Percentiles rank a stretch among this genome's conserved stretches.
Conservation (phyloP, 768 basidiomycete genomes). For the Termitomyces sp. region DNA sequence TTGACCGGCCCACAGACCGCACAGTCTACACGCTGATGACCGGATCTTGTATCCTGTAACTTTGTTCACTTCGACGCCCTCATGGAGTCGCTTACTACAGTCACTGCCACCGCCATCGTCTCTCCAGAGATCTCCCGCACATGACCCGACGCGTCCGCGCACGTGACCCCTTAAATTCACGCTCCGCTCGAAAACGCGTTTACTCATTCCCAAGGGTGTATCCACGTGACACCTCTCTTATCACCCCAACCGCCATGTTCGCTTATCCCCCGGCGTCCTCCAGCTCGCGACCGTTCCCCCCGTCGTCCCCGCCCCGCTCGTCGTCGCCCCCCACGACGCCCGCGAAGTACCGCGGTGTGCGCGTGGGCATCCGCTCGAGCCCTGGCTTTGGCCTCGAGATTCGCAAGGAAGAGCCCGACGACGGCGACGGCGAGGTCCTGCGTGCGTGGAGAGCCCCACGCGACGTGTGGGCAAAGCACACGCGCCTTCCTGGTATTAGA, state of each 20-base stretch:
- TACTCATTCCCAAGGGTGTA: conserved; percentile 16
- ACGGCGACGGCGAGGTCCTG: background rate
- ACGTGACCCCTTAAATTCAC: conserved; percentile 21
- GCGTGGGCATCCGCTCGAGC: conserved; percentile 32
- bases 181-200: conserved; percentile 42
- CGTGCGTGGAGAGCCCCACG: too few relatives aligned
- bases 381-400: conserved; percentile 25
- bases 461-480: conserved; percentile 19
- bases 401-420: conserved; percentile 4
- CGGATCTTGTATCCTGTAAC: too few relatives aligned
- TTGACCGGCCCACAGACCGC: too few relatives aligned
- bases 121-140: background rate
- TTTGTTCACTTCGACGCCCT: too few relatives aligned
- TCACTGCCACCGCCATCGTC: too few relatives aligned
- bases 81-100: too few relatives aligned
- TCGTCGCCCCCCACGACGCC: conserved; percentile 38
- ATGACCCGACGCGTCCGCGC: conserved; percentile 29
- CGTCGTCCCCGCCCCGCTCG: conserved; percentile 29
- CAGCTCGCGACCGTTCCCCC: conserved; percentile 19
- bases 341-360: conserved; percentile 8
- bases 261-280: conserved; percentile 18
- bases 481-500: conserved; percentile 23
- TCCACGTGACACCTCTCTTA: conserved; percentile 41
- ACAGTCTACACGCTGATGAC: too few relatives aligned
- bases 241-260: conserved; percentile 42